Evolutionary conservation across 495 filamentous ascomycete genomes (phyloP).

Genomic region (Penicillium subrubescens): DNA sequence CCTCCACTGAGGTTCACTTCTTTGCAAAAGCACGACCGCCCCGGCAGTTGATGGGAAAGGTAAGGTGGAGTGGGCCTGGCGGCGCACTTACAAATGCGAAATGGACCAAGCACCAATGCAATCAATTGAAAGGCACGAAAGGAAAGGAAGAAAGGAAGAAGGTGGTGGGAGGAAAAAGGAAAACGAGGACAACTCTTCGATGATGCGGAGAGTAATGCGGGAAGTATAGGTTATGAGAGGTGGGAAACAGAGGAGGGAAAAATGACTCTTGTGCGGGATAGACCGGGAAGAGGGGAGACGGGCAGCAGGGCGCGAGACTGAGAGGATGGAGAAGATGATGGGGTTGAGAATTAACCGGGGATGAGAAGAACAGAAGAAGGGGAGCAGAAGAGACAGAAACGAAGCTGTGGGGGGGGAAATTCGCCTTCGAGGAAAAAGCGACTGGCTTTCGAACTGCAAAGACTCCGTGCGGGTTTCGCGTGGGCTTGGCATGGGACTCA

Average conservation of each 20-base stretch:
- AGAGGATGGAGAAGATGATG: constrained; percentile 15
- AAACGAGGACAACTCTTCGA: constrained; percentile 18
- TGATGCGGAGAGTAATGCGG: constrained; percentile 17
- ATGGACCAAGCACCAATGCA: constrained; percentile 29
- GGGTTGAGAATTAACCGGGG: constrained; percentile 11
- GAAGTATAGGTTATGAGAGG: constrained; percentile 25
- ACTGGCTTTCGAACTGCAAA: constrained; percentile 26
- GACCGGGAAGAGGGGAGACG: constrained; percentile 6
- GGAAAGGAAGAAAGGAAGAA: constrained; percentile 23
- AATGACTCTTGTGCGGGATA: constrained; percentile 36
- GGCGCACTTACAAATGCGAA: constrained; percentile 42
- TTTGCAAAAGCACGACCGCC: neutral
- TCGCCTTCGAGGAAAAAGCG: constrained; percentile 37
- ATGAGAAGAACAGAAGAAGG: constrained; percentile 13
- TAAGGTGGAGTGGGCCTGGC: neutral
- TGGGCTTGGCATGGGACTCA: constrained; percentile 26
- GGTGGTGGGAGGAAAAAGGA: constrained; percentile 9
- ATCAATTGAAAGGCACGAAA: constrained; percentile 28
- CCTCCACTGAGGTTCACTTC: neutral
- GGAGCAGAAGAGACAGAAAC: constrained; percentile 21
- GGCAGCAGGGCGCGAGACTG: constrained; percentile 10
- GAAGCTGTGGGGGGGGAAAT: constrained; percentile 32
- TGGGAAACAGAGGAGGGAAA: constrained; percentile 19
- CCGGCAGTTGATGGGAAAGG: neutral
- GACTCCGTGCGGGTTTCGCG: constrained; percentile 37